These are phyloP conservation scores for Fusarium annulatum DNA, from an alignment of 2,329 filamentous ascomycete genomes.

Conservation along the genomic window DNA sequence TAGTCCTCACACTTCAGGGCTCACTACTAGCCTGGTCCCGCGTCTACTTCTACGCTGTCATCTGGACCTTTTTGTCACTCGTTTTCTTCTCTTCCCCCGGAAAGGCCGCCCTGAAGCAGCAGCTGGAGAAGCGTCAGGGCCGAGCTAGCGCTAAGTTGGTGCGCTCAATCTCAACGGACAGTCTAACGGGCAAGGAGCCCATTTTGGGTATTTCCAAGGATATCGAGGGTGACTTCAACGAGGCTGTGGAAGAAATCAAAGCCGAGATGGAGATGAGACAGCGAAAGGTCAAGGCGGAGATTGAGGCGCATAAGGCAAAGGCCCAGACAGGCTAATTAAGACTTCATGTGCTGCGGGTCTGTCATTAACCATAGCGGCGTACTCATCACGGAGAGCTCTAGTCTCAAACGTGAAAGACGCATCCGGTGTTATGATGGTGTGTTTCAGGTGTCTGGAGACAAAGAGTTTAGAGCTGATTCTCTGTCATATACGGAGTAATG, in stretches of 20 bases:
- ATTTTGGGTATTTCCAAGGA: slow-evolving; percentile 84
- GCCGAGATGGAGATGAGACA: slow-evolving; percentile 72
- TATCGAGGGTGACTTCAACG: slow-evolving; percentile 78
- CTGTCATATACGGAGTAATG: neutral
- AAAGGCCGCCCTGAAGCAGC: slow-evolving; percentile 68
- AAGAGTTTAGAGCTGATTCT: neutral
- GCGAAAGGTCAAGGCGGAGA: slow-evolving; percentile 62
- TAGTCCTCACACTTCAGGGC: slow-evolving; percentile 78
- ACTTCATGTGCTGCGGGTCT: neutral
- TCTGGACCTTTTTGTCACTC: slow-evolving; percentile 73
- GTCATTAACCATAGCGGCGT: neutral
- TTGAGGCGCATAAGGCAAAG: slow-evolving; percentile 63
- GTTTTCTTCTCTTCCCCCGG: slow-evolving; percentile 84
- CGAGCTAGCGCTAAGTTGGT: slow-evolving; percentile 59
- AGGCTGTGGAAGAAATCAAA: slow-evolving; percentile 80
- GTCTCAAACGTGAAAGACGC: neutral
- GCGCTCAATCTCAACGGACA: slow-evolving; percentile 68
- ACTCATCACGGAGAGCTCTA: neutral
- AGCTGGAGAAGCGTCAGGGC: slow-evolving; percentile 67
- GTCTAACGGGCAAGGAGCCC: slow-evolving; percentile 66
- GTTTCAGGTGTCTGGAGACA: slow-evolving; percentile 7
- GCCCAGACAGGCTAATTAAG: slow-evolving; percentile 15
- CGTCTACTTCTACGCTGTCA: slow-evolving; percentile 87
- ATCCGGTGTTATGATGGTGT: neutral
- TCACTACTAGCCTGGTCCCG: slow-evolving; percentile 82